Conservation (phyloP, 192 early-diverging fungal genomes). For the Powellomyces hirtus region DNA sequence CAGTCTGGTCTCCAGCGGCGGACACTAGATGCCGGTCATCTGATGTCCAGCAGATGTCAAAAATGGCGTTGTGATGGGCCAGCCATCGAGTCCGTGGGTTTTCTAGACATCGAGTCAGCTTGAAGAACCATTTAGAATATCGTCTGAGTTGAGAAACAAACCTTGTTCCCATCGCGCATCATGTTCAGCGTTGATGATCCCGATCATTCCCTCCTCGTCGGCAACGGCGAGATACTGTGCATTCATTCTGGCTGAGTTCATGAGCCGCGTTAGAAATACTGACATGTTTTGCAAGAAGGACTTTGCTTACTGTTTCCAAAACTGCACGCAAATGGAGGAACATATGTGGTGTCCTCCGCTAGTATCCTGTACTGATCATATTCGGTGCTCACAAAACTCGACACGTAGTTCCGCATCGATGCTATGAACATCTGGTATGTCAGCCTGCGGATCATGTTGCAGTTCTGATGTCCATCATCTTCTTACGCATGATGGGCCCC, state of each 20-base stretch:
- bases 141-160: too few relatives aligned
- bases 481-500: not conserved
- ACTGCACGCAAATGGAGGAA: slow-evolving; percentile 37
- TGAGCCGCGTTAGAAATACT: not conserved
- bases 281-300: not conserved
- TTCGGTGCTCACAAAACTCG: slow-evolving; percentile 26
- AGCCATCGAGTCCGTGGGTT: slow-evolving; percentile 42
- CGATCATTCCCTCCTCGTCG: slow-evolving; percentile 65
- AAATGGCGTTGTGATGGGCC: slow-evolving; percentile 77
- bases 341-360: not conserved
- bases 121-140: too few relatives aligned
- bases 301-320: slow-evolving; percentile 34
- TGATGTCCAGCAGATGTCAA: slow-evolving; percentile 75
- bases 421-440: not conserved
- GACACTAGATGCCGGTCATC: slow-evolving; percentile 71
- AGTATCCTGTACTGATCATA: slow-evolving; percentile 17
- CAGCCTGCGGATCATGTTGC: not conserved
- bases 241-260: slow-evolving; percentile 41
- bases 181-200: slow-evolving; percentile 56
- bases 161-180: slow-evolving; percentile 17
- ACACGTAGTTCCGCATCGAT: slow-evolving; percentile 4
- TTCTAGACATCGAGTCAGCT: not conserved
- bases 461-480: not conserved
- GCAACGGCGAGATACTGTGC: slow-evolving; percentile 64
- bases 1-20: slow-evolving; percentile 73